Evolutionary conservation across 345 rosid species (phyloP).

Genomic region (Odontarrhena argentea): DNA sequence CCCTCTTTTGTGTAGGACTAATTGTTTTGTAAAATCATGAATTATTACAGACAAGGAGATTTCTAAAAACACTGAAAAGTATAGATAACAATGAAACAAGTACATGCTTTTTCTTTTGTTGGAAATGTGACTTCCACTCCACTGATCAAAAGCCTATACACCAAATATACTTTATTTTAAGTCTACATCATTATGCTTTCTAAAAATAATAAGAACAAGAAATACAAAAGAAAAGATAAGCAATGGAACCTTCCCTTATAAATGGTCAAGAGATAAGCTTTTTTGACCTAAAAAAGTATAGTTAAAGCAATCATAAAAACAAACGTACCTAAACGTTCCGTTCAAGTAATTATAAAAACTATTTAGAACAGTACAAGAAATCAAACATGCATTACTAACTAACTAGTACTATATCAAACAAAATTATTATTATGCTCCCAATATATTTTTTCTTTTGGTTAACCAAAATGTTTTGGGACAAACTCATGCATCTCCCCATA

Average conservation of each 20-base stretch:
- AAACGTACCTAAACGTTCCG: neutral
- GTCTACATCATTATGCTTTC: slow-evolving; percentile 34
- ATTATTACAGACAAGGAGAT: slow-evolving; percentile 14
- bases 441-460: neutral
- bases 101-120: slow-evolving; percentile 23
- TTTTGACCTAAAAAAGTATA: slow-evolving; percentile 19
- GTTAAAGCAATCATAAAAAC: slow-evolving; percentile 1
- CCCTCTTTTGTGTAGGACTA: neutral
- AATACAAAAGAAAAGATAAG: slow-evolving; percentile 8
- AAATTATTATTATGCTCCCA: neutral
- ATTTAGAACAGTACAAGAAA: neutral
- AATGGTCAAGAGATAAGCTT: slow-evolving; percentile 23
- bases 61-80: slow-evolving; percentile 11
- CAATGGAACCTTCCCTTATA: slow-evolving; percentile 29
- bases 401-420: neutral
- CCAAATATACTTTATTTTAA: slow-evolving; percentile 23
- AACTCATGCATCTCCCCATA: too few relatives aligned
- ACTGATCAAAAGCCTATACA: slow-evolving; percentile 37
- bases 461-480: too few relatives aligned
- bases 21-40: neutral
- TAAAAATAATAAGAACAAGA: slow-evolving; percentile 3
- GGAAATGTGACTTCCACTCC: slow-evolving; percentile 47
- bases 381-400: neutral
- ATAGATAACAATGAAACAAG: slow-evolving; percentile 6
- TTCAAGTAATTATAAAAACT: slow-evolving; percentile 12